A percentile compares a stretch with the other conserved stretches of the same genome.
Conservation (phyloP, 208 protist species). For the Crithidia acanthocephali region DNA sequence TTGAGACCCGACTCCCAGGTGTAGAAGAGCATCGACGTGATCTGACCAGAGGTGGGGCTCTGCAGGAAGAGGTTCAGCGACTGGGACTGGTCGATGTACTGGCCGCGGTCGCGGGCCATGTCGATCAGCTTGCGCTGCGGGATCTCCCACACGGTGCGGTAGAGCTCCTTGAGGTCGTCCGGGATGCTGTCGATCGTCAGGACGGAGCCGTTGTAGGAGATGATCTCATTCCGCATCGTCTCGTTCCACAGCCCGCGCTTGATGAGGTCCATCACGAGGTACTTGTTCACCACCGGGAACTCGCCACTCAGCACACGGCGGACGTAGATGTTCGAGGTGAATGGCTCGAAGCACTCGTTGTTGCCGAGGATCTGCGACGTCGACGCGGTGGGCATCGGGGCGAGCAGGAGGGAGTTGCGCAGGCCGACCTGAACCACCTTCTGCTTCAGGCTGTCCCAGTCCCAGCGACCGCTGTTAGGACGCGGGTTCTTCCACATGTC, state of each 20-base stretch:
- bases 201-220: conserved; percentile 96
- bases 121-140: conserved; percentile 97
- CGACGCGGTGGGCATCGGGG: conserved; percentile 99
- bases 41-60: conserved; percentile 93
- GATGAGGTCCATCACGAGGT: conserved; percentile 97
- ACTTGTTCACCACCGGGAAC: conserved; percentile 99
- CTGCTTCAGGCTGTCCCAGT: conserved; percentile 96
- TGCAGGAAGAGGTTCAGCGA: conserved; percentile 99
- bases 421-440: conserved; percentile 93
- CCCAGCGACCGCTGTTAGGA: conserved; percentile 91
- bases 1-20: conserved; percentile 98
- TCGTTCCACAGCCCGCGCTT: conserved; percentile 94
- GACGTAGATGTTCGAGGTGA: conserved; percentile 99
- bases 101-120: conserved; percentile 98
- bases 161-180: conserved; percentile 95
- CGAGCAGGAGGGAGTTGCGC: conserved; percentile 98
- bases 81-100: conserved; percentile 99
- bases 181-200: conserved; percentile 95
- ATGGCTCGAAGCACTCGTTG: conserved; percentile 99
- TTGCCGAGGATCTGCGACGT: conserved; percentile 99
- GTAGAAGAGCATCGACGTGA: conserved; percentile 99
- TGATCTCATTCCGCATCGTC: conserved; percentile 96
- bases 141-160: conserved; percentile 99
- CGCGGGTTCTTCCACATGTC: conserved; percentile 96
- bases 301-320: conserved; percentile 98